These are phyloP conservation scores for Calamus simplicifolius DNA, from an alignment of 176 grass and related monocot genomes.

Conservation along the genomic window DNA sequence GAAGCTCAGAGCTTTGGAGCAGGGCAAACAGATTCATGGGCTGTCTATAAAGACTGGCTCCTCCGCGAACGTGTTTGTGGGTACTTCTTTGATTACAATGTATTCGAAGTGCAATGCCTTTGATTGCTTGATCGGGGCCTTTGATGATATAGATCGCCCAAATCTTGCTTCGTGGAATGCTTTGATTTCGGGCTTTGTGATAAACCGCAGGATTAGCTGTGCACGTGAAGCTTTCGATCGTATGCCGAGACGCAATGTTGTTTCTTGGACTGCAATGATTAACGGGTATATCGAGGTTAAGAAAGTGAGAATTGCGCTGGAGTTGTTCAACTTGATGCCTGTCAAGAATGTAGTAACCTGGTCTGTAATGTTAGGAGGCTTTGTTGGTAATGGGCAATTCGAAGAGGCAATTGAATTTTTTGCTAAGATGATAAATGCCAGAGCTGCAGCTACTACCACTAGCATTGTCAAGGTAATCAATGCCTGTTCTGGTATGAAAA, in stretches of 20 bases:
- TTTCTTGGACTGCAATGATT: constrained; percentile 68
- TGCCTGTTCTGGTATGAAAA: constrained; percentile 39
- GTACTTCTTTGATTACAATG: constrained; percentile 48
- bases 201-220: constrained; percentile 29
- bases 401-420: constrained; percentile 37
- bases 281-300: constrained; percentile 24
- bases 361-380: constrained; percentile 57
- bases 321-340: constrained; percentile 55
- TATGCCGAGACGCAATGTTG: constrained; percentile 48
- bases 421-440: constrained; percentile 21
- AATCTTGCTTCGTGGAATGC: constrained; percentile 48
- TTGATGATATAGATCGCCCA: constrained; percentile 18
- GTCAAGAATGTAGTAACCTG: constrained; percentile 49
- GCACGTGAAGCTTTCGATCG: constrained; percentile 36
- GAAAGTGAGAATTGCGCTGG: constrained; percentile 23
- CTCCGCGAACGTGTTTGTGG: constrained; percentile 40
- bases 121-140: constrained; percentile 15
- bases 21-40: constrained; percentile 34
- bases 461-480: constrained; percentile 38
- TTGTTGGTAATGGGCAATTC: constrained; percentile 27
- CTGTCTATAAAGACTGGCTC: constrained; percentile 25
- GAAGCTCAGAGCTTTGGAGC: constrained; percentile 24
- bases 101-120: constrained; percentile 33
- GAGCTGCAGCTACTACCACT: constrained; percentile 20
- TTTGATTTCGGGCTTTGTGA: constrained; percentile 42